Evolutionary conservation across 106 monocot genomes (phyloP).

Genomic region (Dactylorhiza incarnata): DNA sequence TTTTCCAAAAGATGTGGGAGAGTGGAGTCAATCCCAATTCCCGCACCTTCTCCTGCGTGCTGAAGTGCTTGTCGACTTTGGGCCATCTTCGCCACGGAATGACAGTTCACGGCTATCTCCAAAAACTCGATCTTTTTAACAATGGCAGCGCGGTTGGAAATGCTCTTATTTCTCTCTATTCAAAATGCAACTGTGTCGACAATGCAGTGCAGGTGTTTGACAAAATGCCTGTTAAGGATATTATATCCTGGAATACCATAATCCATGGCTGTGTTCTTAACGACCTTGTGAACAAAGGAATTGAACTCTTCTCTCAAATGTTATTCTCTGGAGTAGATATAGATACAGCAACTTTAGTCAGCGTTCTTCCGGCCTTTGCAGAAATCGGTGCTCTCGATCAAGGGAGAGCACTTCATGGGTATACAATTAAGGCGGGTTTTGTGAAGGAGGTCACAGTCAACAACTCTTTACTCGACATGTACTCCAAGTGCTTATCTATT

Average conservation of each 20-base stretch:
- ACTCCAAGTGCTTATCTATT: slow-evolving; percentile 55
- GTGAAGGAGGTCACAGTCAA: slow-evolving; percentile 26
- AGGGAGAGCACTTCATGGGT: slow-evolving; percentile 56
- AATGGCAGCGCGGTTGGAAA: slow-evolving; percentile 36
- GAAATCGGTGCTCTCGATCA: slow-evolving; percentile 17
- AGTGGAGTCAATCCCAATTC: slow-evolving; percentile 29
- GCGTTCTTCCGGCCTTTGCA: slow-evolving; percentile 58
- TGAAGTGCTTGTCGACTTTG: slow-evolving; percentile 48
- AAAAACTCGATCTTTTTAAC: slow-evolving; percentile 42
- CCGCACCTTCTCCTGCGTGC: slow-evolving; percentile 42
- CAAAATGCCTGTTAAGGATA: slow-evolving; percentile 55
- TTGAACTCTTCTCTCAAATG: slow-evolving; percentile 40
- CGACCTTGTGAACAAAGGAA: slow-evolving; percentile 12
- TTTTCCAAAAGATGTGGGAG: slow-evolving; percentile 44
- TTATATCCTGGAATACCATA: slow-evolving; percentile 67
- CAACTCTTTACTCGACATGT: slow-evolving; percentile 66
- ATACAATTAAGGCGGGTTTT: slow-evolving; percentile 39
- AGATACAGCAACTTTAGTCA: slow-evolving; percentile 54
- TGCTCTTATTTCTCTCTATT: slow-evolving; percentile 46
- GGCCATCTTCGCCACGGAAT: slow-evolving; percentile 21
- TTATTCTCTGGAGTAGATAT: slow-evolving; percentile 31
- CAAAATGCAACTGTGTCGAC: slow-evolving; percentile 30
- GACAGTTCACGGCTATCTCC: slow-evolving; percentile 38
- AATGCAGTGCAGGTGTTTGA: slow-evolving; percentile 46
- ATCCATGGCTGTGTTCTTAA: slow-evolving; percentile 53